These are phyloP conservation scores for Sporisorium iseilematis-ciliati DNA, from an alignment of 1,284 basidiomycete species.

Conservation along the genomic window DNA sequence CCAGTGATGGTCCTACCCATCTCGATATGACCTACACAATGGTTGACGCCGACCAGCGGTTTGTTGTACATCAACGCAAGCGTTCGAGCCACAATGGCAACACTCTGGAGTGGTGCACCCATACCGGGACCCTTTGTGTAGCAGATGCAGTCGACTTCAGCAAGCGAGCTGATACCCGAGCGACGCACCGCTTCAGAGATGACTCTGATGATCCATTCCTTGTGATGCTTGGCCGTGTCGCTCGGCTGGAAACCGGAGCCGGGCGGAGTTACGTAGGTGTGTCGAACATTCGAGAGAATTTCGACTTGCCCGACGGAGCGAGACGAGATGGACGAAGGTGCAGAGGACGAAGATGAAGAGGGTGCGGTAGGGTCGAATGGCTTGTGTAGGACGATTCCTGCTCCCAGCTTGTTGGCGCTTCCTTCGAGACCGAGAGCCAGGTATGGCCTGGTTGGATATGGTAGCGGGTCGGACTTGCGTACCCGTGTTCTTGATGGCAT, in stretches of 20 bases:
- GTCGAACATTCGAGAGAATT: constrained; percentile 77
- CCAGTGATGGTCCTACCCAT: constrained; percentile 97
- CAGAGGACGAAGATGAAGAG: constrained; percentile 29
- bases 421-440: constrained; percentile 67
- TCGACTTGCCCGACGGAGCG: constrained; percentile 76
- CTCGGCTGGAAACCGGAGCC: constrained; percentile 96
- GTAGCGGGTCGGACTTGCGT: constrained; percentile 53
- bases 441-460: constrained; percentile 52
- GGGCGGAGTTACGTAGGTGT: constrained; percentile 98
- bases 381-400: constrained; percentile 88
- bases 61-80: constrained; percentile 88
- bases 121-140: constrained; percentile 99
- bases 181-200: constrained; percentile 83
- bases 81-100: constrained; percentile 93
- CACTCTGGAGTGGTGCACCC: constrained; percentile 95
- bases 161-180: constrained; percentile 77
- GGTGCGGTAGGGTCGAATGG: constrained; percentile 73
- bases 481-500: constrained; percentile 40
- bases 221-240: constrained; percentile 95
- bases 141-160: constrained; percentile 91
- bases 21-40: constrained; percentile 97
- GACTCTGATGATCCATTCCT: constrained; percentile 88
- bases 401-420: constrained; percentile 94
- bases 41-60: constrained; percentile 95
- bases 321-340: constrained; percentile 73